Evolutionary conservation across 2,329 filamentous ascomycete genomes (phyloP), one percentile per base, ranked within the genome.

Genomic region (Penicillium sp.): DNA sequence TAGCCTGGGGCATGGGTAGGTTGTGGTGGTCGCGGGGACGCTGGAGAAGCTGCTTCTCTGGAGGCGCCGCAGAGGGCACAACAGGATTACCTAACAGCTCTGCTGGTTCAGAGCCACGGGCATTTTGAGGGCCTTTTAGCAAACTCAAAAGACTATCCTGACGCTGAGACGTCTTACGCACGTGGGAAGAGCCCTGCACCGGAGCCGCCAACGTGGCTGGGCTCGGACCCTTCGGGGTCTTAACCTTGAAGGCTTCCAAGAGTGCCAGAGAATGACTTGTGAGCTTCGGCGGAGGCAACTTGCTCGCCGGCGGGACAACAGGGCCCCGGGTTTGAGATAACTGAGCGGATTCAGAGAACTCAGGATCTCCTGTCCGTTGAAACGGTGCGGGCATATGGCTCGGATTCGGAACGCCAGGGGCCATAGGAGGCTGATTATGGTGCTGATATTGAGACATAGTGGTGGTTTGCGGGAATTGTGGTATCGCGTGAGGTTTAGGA

Each of bases 191-290:
- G 5, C 13, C 48, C 15, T 57, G 47, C 10, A 43, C 48, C 21
- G 57, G 44, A 24, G 55, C 43, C 31, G 63, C 49, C 31, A 54
- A 47, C 28, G 60, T 44, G 9, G 50, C 49, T 37, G 59, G 53
- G 43, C 55, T 54, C 3, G 59, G 10, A 8, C 54, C 45, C 45
- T 61, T 62, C 8, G 64, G 55, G 1, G 62, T 61, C 42, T 64
- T 63, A 13, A 56, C 61, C 56, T 76, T 82, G 69, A 84, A 82
- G 1, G 77, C 73, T 57, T 77, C 79, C 43, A 84, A 66, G 31
- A 84, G 63, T n/a, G 74, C 73, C 51, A 78, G 69, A 1, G 78
- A 74, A 61, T 84, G 80, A 12, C 73, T 74, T 32, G 72, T 82
- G 29, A 83, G 72, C 53, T 76, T 78, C 6, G 79, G 79, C 34